Percentiles rank a stretch among this genome's conserved stretches.
Conservation (phyloP, 306 rosid species). For the Lathyrus oleraceus region DNA sequence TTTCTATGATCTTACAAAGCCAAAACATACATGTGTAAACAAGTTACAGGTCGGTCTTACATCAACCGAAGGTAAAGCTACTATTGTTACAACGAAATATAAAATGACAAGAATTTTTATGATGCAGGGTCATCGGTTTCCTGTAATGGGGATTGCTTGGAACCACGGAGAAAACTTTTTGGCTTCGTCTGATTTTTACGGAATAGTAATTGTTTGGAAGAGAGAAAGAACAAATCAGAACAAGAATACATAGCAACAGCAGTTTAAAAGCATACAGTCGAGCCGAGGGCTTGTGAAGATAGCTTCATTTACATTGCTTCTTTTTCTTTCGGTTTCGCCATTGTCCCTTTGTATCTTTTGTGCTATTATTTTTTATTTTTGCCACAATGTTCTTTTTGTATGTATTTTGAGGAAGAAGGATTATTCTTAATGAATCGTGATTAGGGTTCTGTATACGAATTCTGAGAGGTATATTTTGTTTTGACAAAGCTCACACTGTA, state of each 20-base stretch:
- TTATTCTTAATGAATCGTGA: constrained; percentile 28
- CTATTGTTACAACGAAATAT: constrained; percentile 4
- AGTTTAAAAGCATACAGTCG: constrained; percentile 19
- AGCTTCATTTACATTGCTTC: constrained; percentile 28
- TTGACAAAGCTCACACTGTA: constrained; percentile 12
- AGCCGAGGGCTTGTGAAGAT: constrained; percentile 30
- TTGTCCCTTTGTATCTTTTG: constrained; percentile 36
- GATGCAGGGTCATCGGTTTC: constrained; percentile 93
- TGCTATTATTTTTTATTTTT: constrained; percentile 27
- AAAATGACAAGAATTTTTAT: constrained; percentile 34
- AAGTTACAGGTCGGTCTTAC: constrained; percentile 77
- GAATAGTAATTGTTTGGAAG: constrained; percentile 94
- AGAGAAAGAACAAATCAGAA: constrained; percentile 69
- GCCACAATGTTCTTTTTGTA: constrained; percentile 1
- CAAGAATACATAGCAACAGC: constrained; percentile 27
- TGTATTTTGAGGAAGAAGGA: constrained; percentile 26
- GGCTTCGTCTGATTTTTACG: constrained; percentile 93
- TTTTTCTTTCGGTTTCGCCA: not conserved
- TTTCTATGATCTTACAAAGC: constrained; percentile 92
- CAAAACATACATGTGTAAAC: constrained; percentile 92
- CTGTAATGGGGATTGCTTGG: constrained; percentile 89
- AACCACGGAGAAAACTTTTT: constrained; percentile 89
- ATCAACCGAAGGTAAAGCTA: not conserved
- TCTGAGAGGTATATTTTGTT: constrained; percentile 23
- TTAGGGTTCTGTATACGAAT: constrained; percentile 19